Evolutionary conservation across 2,329 filamentous ascomycete species (phyloP).

Genomic region (Pestalotiopsis sp.): DNA sequence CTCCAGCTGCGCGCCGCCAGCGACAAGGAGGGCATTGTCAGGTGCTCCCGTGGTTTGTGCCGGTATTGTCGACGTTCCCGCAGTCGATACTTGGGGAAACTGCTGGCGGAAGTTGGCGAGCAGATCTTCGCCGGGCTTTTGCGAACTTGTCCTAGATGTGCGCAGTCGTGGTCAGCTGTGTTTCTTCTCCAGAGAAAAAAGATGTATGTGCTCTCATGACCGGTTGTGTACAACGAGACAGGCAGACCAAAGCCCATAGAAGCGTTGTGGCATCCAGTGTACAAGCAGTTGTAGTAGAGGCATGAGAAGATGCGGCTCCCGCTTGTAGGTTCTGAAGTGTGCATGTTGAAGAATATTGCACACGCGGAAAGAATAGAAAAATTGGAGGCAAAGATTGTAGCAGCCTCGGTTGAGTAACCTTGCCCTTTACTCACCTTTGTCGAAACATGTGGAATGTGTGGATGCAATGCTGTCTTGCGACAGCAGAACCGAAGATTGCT

Average conservation of each 20-base stretch:
- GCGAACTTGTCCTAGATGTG: constrained; percentile 67
- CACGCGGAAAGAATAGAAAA: background rate
- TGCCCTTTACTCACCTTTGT: constrained; percentile 29
- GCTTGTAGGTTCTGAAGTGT: background rate
- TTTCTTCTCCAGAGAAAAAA: no score
- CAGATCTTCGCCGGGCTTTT: constrained; percentile 85
- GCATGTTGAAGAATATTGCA: background rate
- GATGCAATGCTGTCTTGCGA: constrained; percentile 30
- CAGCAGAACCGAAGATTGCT: constrained; percentile 25
- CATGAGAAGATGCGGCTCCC: background rate
- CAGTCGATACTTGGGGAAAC: constrained; percentile 73
- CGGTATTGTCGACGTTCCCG: constrained; percentile 45
- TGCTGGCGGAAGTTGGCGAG: constrained; percentile 82
- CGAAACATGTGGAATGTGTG: constrained; percentile 31
- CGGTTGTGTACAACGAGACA: no score
- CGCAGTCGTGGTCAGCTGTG: constrained; percentile 10
- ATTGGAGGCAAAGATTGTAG: background rate
- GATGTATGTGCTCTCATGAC: no score
- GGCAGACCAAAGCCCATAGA: background rate
- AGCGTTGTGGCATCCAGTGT: background rate
- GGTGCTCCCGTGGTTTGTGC: constrained; percentile 38
- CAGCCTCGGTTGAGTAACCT: background rate
- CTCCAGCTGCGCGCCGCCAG: constrained; percentile 23
- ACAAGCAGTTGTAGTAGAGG: background rate
- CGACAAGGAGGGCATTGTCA: constrained; percentile 32